These are phyloP conservation scores for Epichloe sp. DNA, from an alignment of 2,329 filamentous ascomycete genomes.

Conservation along the genomic window DNA sequence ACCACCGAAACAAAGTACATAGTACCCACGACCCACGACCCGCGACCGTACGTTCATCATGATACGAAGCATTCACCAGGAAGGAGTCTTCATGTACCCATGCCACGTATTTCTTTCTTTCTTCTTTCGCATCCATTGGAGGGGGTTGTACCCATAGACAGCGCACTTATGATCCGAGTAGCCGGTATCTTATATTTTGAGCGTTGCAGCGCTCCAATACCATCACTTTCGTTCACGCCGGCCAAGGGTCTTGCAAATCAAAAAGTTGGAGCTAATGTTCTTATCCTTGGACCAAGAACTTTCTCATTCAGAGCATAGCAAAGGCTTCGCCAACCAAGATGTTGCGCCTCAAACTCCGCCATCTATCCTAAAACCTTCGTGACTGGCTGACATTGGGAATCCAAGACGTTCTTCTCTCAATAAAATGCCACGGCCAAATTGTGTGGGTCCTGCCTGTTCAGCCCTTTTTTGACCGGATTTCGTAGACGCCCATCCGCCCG, in stretches of 20 bases:
- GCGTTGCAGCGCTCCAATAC: no score
- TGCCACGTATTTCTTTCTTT: not conserved
- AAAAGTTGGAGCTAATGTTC: no score
- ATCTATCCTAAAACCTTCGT: not conserved
- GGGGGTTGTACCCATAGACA: not conserved
- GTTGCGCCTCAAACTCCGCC: not conserved
- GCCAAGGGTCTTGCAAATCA: no score
- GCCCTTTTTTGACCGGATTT: slow-evolving; percentile 16
- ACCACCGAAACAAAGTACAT: not conserved
- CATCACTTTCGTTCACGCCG: no score
- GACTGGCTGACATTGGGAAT: not conserved
- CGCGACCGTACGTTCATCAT: not conserved
- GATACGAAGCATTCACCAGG: not conserved
- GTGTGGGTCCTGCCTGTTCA: not conserved
- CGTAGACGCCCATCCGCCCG: slow-evolving; percentile 23
- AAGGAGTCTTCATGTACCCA: not conserved
- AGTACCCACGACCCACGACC: not conserved
- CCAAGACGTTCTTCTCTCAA: not conserved
- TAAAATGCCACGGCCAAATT: not conserved
- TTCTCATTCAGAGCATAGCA: not conserved
- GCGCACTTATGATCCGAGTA: not conserved
- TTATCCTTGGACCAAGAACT: no score
- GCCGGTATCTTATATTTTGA: not conserved
- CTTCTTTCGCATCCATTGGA: not conserved
- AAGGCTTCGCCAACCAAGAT: not conserved